phyloP scores from a whole-genome alignment of 2,329 filamentous ascomycete genomes.

The Aspergillus arachidicola region DNA sequence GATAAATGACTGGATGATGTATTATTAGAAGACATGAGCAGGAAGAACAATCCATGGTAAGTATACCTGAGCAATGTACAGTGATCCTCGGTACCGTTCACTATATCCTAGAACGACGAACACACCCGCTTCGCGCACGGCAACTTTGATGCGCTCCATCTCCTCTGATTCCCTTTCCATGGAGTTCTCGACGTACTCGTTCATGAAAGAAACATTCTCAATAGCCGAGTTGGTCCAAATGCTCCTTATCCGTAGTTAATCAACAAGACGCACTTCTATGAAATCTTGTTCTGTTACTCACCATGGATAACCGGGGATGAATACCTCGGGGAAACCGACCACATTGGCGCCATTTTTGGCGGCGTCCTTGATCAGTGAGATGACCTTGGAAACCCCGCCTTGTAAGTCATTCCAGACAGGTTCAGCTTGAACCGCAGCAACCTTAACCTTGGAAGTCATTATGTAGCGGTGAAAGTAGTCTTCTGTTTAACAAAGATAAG shows the following conservation, averaged over 20 bases:
- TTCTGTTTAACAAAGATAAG: neutral
- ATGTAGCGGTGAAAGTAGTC: neutral
- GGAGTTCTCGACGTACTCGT: constrained; percentile 7
- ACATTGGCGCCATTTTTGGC: constrained; percentile 55
- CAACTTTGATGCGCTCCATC: constrained; percentile 40
- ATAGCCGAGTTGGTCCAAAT: constrained; percentile 2
- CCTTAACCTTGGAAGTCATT: neutral
- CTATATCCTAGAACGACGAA: constrained; percentile 47
- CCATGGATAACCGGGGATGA: constrained; percentile 45
- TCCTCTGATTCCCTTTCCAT: constrained; percentile 22
- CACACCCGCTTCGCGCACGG: constrained; percentile 38
- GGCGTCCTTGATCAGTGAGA: constrained; percentile 57
- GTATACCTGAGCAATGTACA: constrained; percentile 47
- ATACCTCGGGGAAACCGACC: constrained; percentile 54
- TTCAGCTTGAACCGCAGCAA: constrained; percentile 51
- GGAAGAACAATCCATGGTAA: neutral
- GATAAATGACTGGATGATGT: constrained; percentile 39
- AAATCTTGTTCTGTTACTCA: constrained; percentile 30
- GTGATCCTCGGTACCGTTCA: constrained; percentile 37
- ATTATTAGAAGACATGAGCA: neutral
- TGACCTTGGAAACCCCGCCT: constrained; percentile 54
- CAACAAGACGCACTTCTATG: neutral
- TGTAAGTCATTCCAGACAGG: constrained; percentile 47
- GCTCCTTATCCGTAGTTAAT: constrained; percentile 3
- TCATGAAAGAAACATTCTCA: constrained; percentile 1